Evolutionary conservation across 2,329 filamentous ascomycete species (phyloP).

Genomic region (Leptographium galeiforme): DNA sequence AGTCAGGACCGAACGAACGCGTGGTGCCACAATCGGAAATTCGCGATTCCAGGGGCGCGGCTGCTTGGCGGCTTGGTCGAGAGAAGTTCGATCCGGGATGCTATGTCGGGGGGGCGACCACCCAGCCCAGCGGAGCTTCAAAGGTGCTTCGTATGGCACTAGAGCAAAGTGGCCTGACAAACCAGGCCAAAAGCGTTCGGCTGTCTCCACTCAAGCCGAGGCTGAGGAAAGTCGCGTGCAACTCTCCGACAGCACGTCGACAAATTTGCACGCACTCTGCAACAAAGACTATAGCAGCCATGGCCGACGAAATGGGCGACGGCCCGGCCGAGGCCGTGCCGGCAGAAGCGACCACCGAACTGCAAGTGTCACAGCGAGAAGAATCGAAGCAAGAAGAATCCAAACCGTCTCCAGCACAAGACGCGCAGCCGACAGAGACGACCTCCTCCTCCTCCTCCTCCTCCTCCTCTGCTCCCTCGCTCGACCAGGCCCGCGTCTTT

Average conservation of each 20-base stretch:
- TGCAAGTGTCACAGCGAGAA: no score
- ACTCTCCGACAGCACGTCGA: not conserved
- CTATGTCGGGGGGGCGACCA: not conserved
- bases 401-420: not conserved
- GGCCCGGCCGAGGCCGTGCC: not conserved
- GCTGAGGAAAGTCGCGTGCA: not conserved
- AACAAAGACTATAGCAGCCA: not conserved
- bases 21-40: no score
- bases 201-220: not conserved
- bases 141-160: no score
- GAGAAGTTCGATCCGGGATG: not conserved
- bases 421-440: not conserved
- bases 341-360: not conserved
- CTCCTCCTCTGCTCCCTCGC: not conserved
- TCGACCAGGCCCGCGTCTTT: conserved; percentile 63
- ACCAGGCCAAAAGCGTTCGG: no score
- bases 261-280: no score
- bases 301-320: not conserved
- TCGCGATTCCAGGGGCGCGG: no score
- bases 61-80: no score
- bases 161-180: no score
- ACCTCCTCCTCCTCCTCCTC: not conserved
- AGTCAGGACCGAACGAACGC: no score
- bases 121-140: no score
- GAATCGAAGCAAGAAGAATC: not conserved